phyloP scores from a whole-genome alignment of 495 filamentous ascomycete species.

The Annulohypoxylon moriforme region DNA sequence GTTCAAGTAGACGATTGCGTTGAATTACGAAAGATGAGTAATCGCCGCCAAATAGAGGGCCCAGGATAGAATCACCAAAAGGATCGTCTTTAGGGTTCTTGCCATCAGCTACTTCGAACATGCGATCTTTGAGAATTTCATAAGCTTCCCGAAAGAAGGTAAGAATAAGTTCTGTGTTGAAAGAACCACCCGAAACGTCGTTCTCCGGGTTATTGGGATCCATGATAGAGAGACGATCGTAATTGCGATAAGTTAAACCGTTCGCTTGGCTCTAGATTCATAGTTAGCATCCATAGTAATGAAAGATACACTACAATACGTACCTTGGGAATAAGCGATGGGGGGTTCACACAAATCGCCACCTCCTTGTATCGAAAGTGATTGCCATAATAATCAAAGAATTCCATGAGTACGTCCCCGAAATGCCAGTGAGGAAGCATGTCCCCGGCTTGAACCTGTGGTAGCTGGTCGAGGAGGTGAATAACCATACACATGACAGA shows the following conservation, averaged over 20 bases:
- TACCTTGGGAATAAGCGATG: slow-evolving; percentile 79
- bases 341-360: slow-evolving; percentile 80
- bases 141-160: slow-evolving; percentile 72
- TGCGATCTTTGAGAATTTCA: slow-evolving; percentile 63
- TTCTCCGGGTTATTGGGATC: slow-evolving; percentile 88
- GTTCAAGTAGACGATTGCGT: slow-evolving; percentile 58
- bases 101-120: slow-evolving; percentile 56
- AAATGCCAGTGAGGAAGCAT: slow-evolving; percentile 71
- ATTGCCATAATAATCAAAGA: slow-evolving; percentile 89
- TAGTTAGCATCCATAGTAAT: slow-evolving; percentile 34
- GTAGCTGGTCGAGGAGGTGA: slow-evolving; percentile 81
- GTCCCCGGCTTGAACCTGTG: slow-evolving; percentile 68
- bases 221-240: slow-evolving; percentile 74
- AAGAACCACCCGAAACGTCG: slow-evolving; percentile 86
- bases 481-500: slow-evolving; percentile 93
- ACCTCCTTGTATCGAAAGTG: slow-evolving; percentile 71
- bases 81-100: slow-evolving; percentile 27
- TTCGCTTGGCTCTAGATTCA: slow-evolving; percentile 48
- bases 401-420: slow-evolving; percentile 82
- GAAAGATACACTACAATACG: slow-evolving; percentile 39
- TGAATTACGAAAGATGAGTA: slow-evolving; percentile 76
- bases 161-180: slow-evolving; percentile 70
- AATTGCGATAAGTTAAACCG: slow-evolving; percentile 59
- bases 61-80: slow-evolving; percentile 68
- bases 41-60: slow-evolving; percentile 73